Evolutionary conservation across 257 asterid genomes (phyloP).

Genomic region (Plantago major): DNA sequence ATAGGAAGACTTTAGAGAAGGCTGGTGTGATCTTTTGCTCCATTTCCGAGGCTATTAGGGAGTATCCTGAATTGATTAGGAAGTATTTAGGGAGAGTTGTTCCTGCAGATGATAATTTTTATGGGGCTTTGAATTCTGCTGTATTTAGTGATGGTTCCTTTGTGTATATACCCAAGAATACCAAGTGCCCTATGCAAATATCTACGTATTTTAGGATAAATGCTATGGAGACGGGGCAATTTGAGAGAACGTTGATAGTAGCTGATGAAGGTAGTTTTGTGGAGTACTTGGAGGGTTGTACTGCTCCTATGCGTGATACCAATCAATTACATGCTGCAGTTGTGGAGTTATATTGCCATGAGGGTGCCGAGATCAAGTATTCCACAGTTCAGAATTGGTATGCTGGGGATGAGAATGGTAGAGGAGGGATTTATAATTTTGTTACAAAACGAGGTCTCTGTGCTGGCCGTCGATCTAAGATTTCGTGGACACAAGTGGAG

Average conservation of each 20-base stretch:
- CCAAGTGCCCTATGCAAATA: conserved; percentile 92
- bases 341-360: conserved; percentile 79
- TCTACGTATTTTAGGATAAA: conserved; percentile 92
- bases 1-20: conserved; percentile 72
- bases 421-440: conserved; percentile 82
- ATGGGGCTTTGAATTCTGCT: conserved; percentile 82
- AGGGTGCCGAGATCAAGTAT: conserved; percentile 83
- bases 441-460: conserved; percentile 94
- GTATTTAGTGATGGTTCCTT: conserved; percentile 97
- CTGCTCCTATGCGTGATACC: conserved; percentile 90
- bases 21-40: conserved; percentile 94
- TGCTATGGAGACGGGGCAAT: conserved; percentile 96
- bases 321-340: conserved; percentile 94
- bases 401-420: conserved; percentile 88
- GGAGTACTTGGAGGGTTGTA: conserved; percentile 97
- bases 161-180: conserved; percentile 80
- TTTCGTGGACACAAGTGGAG: conserved; percentile 99
- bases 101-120: conserved; percentile 83
- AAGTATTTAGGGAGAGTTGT: conserved; percentile 83
- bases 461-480: conserved; percentile 69
- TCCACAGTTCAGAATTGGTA: conserved; percentile 99
- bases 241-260: conserved; percentile 89
- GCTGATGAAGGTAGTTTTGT: conserved; percentile 93
- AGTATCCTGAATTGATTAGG: conserved; percentile 70
- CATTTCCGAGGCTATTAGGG: conserved; percentile 84